Conservation (phyloP, 768 basidiomycete species). For the Xerocomellus amylosporus region DNA sequence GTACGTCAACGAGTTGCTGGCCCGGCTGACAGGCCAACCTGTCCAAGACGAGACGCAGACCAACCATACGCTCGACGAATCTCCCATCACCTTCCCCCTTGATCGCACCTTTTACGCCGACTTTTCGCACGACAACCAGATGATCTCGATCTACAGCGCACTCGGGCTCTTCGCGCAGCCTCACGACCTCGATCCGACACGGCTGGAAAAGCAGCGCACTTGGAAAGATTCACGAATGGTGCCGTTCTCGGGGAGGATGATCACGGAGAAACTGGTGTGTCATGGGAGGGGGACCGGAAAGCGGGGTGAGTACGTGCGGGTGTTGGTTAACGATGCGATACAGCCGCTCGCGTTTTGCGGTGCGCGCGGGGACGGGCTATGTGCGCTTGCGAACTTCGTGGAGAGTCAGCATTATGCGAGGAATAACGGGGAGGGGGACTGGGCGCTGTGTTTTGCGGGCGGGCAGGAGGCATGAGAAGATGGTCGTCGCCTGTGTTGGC, state of each 20-base stretch:
- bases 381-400: conserved; percentile 61
- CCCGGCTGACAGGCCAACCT: conserved; percentile 61
- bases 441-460: conserved; percentile 49
- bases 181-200: conserved; percentile 15
- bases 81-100: conserved; percentile 69
- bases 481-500: not conserved
- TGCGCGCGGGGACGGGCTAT: conserved; percentile 51
- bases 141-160: conserved; percentile 69
- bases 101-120: conserved; percentile 66
- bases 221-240: conserved; percentile 60
- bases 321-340: conserved; percentile 71
- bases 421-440: conserved; percentile 66
- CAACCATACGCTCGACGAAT: conserved; percentile 66
- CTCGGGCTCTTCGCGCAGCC: conserved; percentile 49
- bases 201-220: conserved; percentile 24
- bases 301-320: conserved; percentile 51
- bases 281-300: not conserved
- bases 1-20: conserved; percentile 82
- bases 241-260: conserved; percentile 70
- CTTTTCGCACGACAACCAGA: conserved; percentile 83
- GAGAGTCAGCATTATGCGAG: conserved; percentile 66
- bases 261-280: conserved; percentile 65
- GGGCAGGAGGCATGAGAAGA: not conserved
- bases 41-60: conserved; percentile 73
- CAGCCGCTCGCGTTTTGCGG: conserved; percentile 60